phyloP scores from a whole-genome alignment of 2,329 filamentous ascomycete genomes.

The Penicillium sp. region DNA sequence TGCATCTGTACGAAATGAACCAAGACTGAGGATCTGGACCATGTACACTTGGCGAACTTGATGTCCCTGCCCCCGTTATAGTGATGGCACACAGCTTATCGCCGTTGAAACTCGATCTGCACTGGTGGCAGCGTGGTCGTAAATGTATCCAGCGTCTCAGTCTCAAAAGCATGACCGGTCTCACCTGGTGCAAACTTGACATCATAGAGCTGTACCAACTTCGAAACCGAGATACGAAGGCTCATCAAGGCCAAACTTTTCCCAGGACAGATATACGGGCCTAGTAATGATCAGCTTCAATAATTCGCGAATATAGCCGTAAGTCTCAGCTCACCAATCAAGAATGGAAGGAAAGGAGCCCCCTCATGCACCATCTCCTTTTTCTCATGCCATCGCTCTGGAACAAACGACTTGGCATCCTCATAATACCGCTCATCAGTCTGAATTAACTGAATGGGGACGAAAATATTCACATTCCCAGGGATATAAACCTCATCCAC shows the following conservation, averaged over 20 bases:
- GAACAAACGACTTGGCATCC: background rate
- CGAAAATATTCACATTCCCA: background rate
- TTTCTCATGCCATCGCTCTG: background rate
- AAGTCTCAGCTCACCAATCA: background rate
- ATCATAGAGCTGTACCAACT: background rate
- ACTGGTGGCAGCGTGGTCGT: background rate
- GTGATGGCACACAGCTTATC: background rate
- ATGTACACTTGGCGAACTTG: too few relatives aligned
- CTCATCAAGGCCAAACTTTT: background rate
- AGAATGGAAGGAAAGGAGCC: background rate
- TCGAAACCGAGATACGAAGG: conserved; percentile 4
- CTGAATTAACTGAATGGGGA: background rate
- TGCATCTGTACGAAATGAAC: too few relatives aligned
- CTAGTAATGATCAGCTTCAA: background rate
- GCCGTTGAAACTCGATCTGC: background rate
- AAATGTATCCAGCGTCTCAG: background rate
- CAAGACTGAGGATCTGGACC: too few relatives aligned
- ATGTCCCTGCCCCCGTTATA: too few relatives aligned
- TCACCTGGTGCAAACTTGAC: background rate
- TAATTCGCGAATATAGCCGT: background rate
- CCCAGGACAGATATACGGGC: background rate
- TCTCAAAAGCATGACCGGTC: background rate
- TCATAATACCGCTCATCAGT: background rate
- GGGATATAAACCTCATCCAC: background rate
- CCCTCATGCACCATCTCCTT: background rate